Evolutionary conservation across 2,329 filamentous ascomycete species (phyloP), one percentile per base, ranked within the genome.

Genomic region (Paraphoma sp.): DNA sequence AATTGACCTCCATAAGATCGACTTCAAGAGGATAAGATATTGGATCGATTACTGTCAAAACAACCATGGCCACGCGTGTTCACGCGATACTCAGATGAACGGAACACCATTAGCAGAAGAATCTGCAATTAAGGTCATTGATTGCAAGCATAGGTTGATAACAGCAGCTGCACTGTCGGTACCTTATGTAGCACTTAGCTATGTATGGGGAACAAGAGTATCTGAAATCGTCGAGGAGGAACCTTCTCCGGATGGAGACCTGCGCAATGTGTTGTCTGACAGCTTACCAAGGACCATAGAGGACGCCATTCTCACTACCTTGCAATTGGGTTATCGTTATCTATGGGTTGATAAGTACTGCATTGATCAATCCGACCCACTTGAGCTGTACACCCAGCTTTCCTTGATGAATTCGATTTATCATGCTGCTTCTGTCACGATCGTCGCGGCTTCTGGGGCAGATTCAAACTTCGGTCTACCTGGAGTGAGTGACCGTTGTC

Each of bases 401-500:
- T 7, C 16, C 6, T 31, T 54, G 14, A 62, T 64, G 61, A 54
- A 61, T 18, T 4, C 49, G 9, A 59, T 64, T 14, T 64, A 62
- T 18, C n/a, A 28, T 3, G 16, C 28, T 9, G 61, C 58, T 16
- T 31, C 49, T 3, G 12, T 64, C 7, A 64, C 58, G 6, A 57
- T 64, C 12, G 46, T 62, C 14, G 58, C 58, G 11, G 53, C 58
- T 1, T 47, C 53, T 3, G 56, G 55, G 3, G 57, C 69, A 4
- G 51, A 70, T 18, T 60, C 71, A 0, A 17, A 10, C 2, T 31
- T 51, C 18, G 58, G 58, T 5, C 40, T 62, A 14, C 61, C 58
- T 40, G 51, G 59, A 11, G 33, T 48, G 10, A n/a, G 33, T 38
- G 33, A 11, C 6, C 33, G 10, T 11, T 11, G 33, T 23, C 23